These are phyloP conservation scores for Taiozyma sp. DNA, from an alignment of 1,139 yeast species.

Conservation along the genomic window DNA sequence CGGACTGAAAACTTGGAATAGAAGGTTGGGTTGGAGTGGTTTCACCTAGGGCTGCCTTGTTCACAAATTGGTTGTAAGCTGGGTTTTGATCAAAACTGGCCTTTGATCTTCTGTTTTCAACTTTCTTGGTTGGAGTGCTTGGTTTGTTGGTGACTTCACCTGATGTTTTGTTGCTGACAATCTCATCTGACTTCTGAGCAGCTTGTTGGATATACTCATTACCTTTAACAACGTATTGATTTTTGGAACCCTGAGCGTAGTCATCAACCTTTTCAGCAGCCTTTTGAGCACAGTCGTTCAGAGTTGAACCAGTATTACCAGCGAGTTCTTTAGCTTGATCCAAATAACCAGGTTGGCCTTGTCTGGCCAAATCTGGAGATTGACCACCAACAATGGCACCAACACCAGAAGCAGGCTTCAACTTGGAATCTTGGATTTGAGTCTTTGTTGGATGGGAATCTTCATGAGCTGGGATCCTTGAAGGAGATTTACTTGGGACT, in stretches of 20 bases:
- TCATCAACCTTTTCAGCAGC: constrained; percentile 10
- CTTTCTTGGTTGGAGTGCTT: neutral
- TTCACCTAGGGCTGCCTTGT: neutral
- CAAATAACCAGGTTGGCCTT: neutral
- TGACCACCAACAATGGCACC: neutral
- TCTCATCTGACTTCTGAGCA: neutral
- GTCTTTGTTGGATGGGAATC: neutral
- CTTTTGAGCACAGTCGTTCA: constrained; percentile 13
- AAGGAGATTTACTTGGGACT: neutral
- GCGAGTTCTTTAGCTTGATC: neutral
- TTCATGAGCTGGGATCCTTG: neutral
- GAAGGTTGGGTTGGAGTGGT: neutral
- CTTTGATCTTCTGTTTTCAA: neutral
- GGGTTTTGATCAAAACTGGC: neutral
- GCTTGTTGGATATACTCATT: constrained; percentile 1
- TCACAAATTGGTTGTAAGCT: neutral
- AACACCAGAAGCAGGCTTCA: neutral
- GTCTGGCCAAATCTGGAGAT: neutral
- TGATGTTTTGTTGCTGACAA: neutral
- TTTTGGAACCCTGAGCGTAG: neutral
- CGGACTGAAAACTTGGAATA: neutral
- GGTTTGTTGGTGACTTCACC: neutral
- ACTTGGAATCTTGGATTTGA: neutral
- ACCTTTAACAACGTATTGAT: neutral
- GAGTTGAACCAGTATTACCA: neutral